Conservation (phyloP, 768 basidiomycete species). For the Ramaria rubella region DNA sequence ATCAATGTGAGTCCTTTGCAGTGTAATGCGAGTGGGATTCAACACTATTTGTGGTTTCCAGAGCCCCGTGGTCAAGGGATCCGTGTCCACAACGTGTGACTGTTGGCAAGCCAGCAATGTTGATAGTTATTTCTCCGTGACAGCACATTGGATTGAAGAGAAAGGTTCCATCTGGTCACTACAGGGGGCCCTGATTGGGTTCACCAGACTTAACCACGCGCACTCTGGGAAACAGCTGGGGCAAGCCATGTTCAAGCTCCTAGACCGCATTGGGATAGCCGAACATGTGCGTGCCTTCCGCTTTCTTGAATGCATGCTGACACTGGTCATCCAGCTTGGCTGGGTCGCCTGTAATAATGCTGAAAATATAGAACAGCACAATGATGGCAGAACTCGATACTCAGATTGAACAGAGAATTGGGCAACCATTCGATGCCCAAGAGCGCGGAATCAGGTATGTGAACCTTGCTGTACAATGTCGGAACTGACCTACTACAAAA, state of each 20-base stretch:
- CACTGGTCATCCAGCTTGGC: constrained; percentile 22
- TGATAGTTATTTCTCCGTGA: constrained; percentile 36
- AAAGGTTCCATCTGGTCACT: not conserved
- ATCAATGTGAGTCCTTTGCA: not conserved
- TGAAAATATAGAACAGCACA: constrained; percentile 29
- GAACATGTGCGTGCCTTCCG: constrained; percentile 23
- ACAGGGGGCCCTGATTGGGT: constrained; percentile 29
- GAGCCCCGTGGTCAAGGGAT: constrained; percentile 17
- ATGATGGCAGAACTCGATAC: constrained; percentile 26
- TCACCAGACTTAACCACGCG: constrained; percentile 28
- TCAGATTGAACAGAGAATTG: constrained; percentile 2
- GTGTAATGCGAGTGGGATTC: not conserved
- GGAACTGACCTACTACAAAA: no score
- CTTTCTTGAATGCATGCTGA: not conserved
- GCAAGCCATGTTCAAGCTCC: constrained; percentile 33
- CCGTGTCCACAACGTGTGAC: constrained; percentile 31
- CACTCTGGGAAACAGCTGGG: constrained; percentile 33
- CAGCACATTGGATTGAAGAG: constrained; percentile 36
- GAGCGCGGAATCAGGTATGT: constrained; percentile 15
- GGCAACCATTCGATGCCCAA: constrained; percentile 3
- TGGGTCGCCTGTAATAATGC: constrained; percentile 35
- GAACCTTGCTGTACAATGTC: no score
- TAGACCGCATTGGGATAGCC: constrained; percentile 21
- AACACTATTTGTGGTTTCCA: not conserved
- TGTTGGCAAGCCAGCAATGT: constrained; percentile 34